A percentile compares a stretch with the other conserved stretches of the same genome.
Evolutionary conservation across 1,284 basidiomycete species (phyloP).

Genomic region (Golubevia pallescens): DNA sequence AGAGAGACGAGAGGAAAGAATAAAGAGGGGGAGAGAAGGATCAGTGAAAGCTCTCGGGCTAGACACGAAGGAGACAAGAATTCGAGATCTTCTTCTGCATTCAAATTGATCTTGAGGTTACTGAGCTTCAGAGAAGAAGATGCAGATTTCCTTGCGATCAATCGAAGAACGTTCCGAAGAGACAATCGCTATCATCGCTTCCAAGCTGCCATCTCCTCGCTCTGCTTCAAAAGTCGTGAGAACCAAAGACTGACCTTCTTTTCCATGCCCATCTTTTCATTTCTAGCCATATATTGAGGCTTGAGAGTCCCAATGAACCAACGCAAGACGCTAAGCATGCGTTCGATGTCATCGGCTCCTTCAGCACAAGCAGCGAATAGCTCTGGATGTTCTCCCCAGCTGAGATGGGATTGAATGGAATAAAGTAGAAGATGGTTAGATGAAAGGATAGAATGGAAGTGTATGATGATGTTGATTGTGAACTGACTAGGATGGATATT

Average conservation of each 20-base stretch:
- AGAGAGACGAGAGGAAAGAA: too few relatives aligned
- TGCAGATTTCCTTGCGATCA: too few relatives aligned
- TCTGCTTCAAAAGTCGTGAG: too few relatives aligned
- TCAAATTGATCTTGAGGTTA: conserved; percentile 2
- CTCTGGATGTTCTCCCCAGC: conserved; percentile 63
- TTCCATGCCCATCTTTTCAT: conserved; percentile 7
- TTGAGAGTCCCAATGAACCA: conserved; percentile 54
- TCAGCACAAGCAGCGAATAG: conserved; percentile 40
- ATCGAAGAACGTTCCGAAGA: too few relatives aligned
- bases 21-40: not conserved
- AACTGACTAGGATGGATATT: conserved; percentile 53
- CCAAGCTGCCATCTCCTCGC: too few relatives aligned
- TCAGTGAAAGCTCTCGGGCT: not conserved
- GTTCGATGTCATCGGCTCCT: conserved; percentile 57
- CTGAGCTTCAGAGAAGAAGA: too few relatives aligned
- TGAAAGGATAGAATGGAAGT: conserved; percentile 78
- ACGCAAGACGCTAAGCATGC: conserved; percentile 34
- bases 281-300: conserved; percentile 13
- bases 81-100: conserved; percentile 7
- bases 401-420: not conserved
- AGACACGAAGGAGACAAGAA: not conserved
- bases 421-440: conserved; percentile 65
- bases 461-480: not conserved
- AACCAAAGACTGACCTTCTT: not conserved
- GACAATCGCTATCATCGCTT: too few relatives aligned